A percentile compares a stretch with the other conserved stretches of the same genome.
Evolutionary conservation across 78 protist species (phyloP).

Genomic region (Chrysochromulina tobinii): DNA sequence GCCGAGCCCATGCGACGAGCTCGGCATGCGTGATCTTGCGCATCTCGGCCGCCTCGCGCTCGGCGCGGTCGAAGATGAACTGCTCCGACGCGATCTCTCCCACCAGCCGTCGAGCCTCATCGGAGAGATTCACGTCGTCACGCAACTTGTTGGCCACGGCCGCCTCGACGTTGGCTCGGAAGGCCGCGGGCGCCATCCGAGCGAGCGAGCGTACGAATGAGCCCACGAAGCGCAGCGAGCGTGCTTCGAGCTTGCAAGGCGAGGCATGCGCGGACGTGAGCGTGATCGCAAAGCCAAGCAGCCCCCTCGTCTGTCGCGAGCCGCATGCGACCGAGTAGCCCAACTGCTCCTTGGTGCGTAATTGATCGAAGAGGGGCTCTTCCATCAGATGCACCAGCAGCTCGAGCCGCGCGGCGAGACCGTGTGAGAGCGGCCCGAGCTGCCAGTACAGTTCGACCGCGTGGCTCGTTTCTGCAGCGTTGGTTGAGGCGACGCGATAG

Average conservation of each 20-base stretch:
- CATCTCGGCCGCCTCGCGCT: not conserved
- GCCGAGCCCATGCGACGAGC: not conserved
- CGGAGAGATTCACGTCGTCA: not conserved
- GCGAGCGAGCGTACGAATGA: not conserved
- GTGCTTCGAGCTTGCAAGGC: not conserved
- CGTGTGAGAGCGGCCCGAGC: not conserved
- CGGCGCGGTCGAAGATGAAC: not conserved
- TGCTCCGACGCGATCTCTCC: not conserved
- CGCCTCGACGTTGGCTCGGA: not conserved
- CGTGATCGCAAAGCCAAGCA: not conserved
- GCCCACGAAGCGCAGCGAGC: not conserved
- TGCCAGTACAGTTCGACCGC: not conserved
- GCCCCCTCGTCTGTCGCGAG: not conserved
- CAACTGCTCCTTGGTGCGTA: conserved; percentile 49
- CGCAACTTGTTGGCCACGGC: not conserved
- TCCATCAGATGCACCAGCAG: not conserved
- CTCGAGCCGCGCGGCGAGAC: not conserved
- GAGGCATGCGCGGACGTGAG: not conserved
- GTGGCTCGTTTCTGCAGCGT: not conserved
- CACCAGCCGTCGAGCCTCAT: not conserved
- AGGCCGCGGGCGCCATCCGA: not conserved
- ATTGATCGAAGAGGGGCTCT: conserved; percentile 27
- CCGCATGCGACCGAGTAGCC: conserved; percentile 13
- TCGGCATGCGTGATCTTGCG: not conserved
- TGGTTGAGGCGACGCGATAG: not conserved